Evolutionary conservation across 441 rosid genomes (phyloP).

Genomic region (Populus trichocarpa): DNA sequence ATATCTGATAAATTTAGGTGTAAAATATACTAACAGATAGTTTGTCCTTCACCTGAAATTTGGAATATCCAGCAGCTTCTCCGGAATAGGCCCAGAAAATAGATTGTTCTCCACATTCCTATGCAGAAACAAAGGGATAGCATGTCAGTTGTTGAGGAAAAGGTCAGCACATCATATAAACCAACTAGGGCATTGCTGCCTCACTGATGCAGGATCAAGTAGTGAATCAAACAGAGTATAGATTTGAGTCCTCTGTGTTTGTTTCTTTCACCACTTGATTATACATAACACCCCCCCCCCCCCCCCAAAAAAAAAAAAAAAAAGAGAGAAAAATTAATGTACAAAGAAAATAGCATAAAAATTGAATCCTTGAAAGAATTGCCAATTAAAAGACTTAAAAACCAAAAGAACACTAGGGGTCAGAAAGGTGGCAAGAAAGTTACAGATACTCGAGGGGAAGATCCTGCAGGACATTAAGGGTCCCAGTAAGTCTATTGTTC

Average conservation of each 20-base stretch:
- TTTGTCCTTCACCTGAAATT: conserved; percentile 60
- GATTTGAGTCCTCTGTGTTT: neutral
- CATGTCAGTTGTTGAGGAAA: neutral
- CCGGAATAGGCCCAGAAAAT: conserved; percentile 89
- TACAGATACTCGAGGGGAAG: conserved; percentile 75
- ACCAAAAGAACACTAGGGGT: neutral
- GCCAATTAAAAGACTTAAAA: neutral
- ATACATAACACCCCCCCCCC: too few relatives aligned
- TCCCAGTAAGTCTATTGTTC: conserved; percentile 72
- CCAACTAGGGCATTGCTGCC: neutral
- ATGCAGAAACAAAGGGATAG: conserved; percentile 20
- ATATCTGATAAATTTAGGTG: neutral
- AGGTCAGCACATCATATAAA: neutral
- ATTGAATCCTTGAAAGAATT: neutral
- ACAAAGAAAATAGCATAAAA: too few relatives aligned
- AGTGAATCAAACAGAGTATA: neutral
- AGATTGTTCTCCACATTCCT: conserved; percentile 85
- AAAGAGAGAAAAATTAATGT: too few relatives aligned
- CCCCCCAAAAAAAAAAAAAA: too few relatives aligned
- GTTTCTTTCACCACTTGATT: neutral
- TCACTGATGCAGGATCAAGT: neutral
- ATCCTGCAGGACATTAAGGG: conserved; percentile 72
- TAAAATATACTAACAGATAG: neutral
- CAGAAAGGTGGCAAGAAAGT: conserved; percentile 6
- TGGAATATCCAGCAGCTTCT: conserved; percentile 55